Evolutionary conservation across 2,329 filamentous ascomycete genomes (phyloP), one percentile per base, ranked within the genome.

Genomic region (Fusarium pseudoanthophilum): DNA sequence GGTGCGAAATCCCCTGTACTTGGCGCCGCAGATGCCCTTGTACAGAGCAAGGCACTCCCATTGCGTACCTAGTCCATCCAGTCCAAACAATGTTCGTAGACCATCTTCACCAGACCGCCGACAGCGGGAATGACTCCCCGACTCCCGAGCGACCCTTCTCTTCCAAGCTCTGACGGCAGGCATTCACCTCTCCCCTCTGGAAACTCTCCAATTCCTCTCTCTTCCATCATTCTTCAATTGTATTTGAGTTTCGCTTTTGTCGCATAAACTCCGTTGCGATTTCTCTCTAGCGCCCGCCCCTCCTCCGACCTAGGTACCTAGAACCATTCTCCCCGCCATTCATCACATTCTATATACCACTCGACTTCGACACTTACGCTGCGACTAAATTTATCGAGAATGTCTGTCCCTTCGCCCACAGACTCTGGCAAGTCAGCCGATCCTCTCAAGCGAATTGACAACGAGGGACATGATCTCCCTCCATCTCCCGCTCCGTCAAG

Each of bases 401-500:
- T 78, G 77, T 67, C 75, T 20, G 48, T 74, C 24, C 69, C 75
- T 42, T 75, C 69, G 67, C 73, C 75, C 60, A 75, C 75, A 59
- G 77, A 75, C 16, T 60, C 78, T 65, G 80, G 78, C 66, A 82
- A 83, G 73, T 75, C 79, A 43, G 76, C 77, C 75, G 84, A 84
- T 76, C 82, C 84, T 36, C 73, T 85, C 63, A 87, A 86, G 83
- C 87, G 90, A 75, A 86, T 95, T 73, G 94, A 97, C 81, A 86
- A 95, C 67, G 92, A 95, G 78, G 94, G 94, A 46, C 93, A 97
- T 83, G 87, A 95, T 78, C 87, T 97, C 58, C 95, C 95, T 58
- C 95, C 95, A 2, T 98, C 96, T 13, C 96, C 96, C 4, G 94
- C 96, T 30, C 95, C 95, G 5, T 98, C 95, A 21, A 97, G 92